A percentile compares a stretch with the other conserved stretches of the same genome.
These are phyloP conservation scores for Xerocomus nothofagi DNA, from an alignment of 1,284 basidiomycete genomes.

Conservation along the genomic window DNA sequence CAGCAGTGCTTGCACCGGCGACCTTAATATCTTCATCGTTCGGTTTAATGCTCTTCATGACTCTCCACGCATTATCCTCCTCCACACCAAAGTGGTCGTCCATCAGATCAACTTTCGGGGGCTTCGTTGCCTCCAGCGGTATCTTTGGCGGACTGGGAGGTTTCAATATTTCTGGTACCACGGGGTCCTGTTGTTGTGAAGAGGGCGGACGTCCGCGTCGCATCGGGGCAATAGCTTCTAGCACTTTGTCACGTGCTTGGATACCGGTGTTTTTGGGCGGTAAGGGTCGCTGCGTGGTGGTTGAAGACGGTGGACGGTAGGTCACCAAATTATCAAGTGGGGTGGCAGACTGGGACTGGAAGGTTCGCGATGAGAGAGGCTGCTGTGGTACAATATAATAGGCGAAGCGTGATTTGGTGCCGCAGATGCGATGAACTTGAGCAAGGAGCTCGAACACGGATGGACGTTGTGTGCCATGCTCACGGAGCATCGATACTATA, in stretches of 20 bases:
- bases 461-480: conserved; percentile 82
- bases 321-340: conserved; percentile 41
- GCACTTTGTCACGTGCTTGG: conserved; percentile 69
- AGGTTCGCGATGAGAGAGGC: conserved; percentile 45
- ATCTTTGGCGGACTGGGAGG: conserved; percentile 42
- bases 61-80: conserved; percentile 57
- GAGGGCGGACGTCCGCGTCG: conserved; percentile 64
- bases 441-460: conserved; percentile 78
- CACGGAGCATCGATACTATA: conserved; percentile 83
- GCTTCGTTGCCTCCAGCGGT: conserved; percentile 16
- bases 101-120: conserved; percentile 39
- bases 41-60: conserved; percentile 28
- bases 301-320: conserved; percentile 35
- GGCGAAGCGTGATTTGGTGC: conserved; percentile 76
- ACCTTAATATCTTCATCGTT: conserved; percentile 31
- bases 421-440: conserved; percentile 78
- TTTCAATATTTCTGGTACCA: conserved; percentile 35
- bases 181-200: conserved; percentile 34
- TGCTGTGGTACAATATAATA: conserved; percentile 59
- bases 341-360: conserved; percentile 28
- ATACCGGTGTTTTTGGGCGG: conserved; percentile 43
- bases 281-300: conserved; percentile 22
- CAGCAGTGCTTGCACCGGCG: conserved; percentile 38
- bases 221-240: conserved; percentile 77
- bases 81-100: conserved; percentile 45